Evolutionary conservation across 441 rosid species (phyloP).

Genomic region (Arabidopsis hybrid): DNA sequence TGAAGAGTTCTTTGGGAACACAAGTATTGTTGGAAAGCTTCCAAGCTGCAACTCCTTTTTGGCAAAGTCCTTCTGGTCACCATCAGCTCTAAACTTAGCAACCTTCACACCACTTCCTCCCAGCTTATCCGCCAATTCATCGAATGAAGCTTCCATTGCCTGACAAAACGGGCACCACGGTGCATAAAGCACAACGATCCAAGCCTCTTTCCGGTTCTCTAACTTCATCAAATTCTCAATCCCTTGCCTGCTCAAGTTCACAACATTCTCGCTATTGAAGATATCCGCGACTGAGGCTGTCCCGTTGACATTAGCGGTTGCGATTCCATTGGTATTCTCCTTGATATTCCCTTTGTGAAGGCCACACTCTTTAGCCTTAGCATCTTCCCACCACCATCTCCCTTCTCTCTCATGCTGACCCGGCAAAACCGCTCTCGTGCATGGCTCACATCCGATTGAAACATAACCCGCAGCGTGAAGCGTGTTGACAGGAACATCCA

Average conservation of each 20-base stretch:
- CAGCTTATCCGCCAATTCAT: conserved; percentile 78
- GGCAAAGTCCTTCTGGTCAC: conserved; percentile 82
- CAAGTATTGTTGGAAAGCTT: conserved; percentile 88
- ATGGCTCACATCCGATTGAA: conserved; percentile 96
- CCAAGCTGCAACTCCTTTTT: conserved; percentile 71
- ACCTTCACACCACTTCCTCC: conserved; percentile 80
- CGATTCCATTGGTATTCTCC: conserved; percentile 52
- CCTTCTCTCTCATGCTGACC: conserved; percentile 99
- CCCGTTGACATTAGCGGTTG: conserved; percentile 52
- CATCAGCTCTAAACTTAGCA: conserved; percentile 89
- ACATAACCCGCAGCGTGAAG: conserved; percentile 81
- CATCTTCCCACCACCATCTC: conserved; percentile 99
- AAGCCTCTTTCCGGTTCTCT: conserved; percentile 76
- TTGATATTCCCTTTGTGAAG: conserved; percentile 91
- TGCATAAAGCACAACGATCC: conserved; percentile 92
- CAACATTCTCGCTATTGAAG: conserved; percentile 69
- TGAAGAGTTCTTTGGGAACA: conserved; percentile 81
- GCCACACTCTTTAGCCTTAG: conserved; percentile 96
- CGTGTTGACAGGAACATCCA: conserved; percentile 87
- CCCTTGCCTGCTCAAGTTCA: conserved; percentile 72
- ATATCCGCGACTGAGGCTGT: conserved; percentile 53
- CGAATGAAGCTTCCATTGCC: conserved; percentile 84
- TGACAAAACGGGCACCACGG: conserved; percentile 98
- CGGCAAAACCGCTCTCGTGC: conserved; percentile 90
- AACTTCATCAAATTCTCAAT: conserved; percentile 76